Evolutionary conservation across 108 stramenopile genomes (phyloP).

Genomic region (Aurantiochytrium sp.): DNA sequence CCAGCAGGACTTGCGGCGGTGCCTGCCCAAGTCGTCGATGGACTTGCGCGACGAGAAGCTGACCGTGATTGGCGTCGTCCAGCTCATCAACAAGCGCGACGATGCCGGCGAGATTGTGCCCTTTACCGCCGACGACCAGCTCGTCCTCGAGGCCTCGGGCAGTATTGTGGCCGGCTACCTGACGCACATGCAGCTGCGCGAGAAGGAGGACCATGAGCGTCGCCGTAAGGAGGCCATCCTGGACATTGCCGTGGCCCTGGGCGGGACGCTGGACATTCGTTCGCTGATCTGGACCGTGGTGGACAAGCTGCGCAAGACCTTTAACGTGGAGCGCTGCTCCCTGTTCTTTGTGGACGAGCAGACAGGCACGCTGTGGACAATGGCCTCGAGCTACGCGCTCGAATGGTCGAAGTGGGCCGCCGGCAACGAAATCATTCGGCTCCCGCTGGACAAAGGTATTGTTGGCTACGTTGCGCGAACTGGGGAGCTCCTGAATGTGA

Average conservation of each 20-base stretch:
- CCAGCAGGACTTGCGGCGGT: background rate
- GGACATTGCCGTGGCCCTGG: conserved; percentile 15
- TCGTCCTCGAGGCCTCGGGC: background rate
- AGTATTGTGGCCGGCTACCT: background rate
- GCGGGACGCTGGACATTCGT: conserved; percentile 38
- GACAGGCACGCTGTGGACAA: conserved; percentile 43
- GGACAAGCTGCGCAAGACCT: conserved; percentile 40
- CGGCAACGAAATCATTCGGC: background rate
- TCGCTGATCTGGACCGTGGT: conserved; percentile 44
- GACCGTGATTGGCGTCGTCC: conserved; percentile 16
- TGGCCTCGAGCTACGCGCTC: background rate
- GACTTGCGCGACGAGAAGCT: background rate
- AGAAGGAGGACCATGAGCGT: background rate
- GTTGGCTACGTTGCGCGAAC: conserved; percentile 51
- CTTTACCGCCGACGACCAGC: background rate
- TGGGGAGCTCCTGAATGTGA: conserved; percentile 46
- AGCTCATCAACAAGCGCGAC: conserved; percentile 35
- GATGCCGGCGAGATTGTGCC: background rate
- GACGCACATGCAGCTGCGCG: background rate
- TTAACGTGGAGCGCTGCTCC: conserved; percentile 42
- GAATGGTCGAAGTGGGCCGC: background rate
- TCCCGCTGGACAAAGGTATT: conserved; percentile 39
- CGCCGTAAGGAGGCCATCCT: conserved; percentile 8
- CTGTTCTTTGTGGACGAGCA: conserved; percentile 48
- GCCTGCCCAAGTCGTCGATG: background rate